Base-by-base conservation (phyloP, 805 yeast genomes). In the Candida caryicola region DNA sequence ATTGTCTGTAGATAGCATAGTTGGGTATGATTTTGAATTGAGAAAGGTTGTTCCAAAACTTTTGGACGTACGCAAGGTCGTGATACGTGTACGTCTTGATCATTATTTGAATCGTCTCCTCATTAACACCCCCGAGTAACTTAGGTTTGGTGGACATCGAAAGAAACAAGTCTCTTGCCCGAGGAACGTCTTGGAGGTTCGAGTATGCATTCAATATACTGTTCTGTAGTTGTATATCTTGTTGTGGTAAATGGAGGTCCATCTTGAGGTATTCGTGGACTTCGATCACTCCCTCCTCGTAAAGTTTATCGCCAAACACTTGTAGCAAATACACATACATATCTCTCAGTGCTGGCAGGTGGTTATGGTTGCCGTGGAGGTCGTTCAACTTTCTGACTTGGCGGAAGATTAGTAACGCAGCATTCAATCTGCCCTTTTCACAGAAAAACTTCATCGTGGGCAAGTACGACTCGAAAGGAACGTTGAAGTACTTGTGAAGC, bases 71-170 rank as follows among this genome's bases (percentile, higher is more conserved):
- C 3, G 69, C 66, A 36, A 82, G 57, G 10, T 79, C 72, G 41
- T 73, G 69, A 41, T 68, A 68, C 6, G 85, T 79, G 40, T 76
- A 69, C 1, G 81, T 73, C 52, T 78, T 79, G 47, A 85, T 57
- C 84, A 85, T 81, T 51, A 82, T 77, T 31, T 78, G 73, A 15
- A 79, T 71, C 0, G 88, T 77, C 30, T 81, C 82, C 36, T 79
- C 75, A 50, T 82, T 78, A 18, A 81, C 60, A 2, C 82, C 82
- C 9, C 68, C 65, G 6, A 36, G 36, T 12, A 57, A 49, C 29
- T 66, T 64, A 1, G 85, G 79, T 37, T 76, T 65, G 3, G 81
- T 62, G 29, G 73, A 59, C 34, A 85, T 76, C 31, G 81, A 62
- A 15, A 80, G 66, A 67, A 85, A 85, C 15, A 76, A 61, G 48